Conservation (phyloP, 2,329 filamentous ascomycete genomes). For the Aplosporella prunicola region DNA sequence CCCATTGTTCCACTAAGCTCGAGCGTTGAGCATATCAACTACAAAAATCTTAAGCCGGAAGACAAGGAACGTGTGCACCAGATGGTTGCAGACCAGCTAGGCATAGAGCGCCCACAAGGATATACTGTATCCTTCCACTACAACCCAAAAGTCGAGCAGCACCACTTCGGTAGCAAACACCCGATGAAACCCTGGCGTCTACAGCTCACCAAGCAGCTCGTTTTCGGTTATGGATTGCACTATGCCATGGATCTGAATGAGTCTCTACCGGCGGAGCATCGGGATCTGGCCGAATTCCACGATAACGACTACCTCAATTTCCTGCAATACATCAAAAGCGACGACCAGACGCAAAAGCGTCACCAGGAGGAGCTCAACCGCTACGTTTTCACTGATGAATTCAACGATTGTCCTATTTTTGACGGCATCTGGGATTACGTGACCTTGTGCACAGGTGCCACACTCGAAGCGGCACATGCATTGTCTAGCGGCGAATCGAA, state of each 20-base stretch:
- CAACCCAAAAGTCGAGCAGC: slow-evolving; percentile 87
- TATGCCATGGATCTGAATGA: slow-evolving; percentile 94
- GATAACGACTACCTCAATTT: slow-evolving; percentile 86
- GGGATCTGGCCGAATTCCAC: slow-evolving; percentile 83
- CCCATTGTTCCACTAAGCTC: slow-evolving; percentile 4
- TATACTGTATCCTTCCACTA: slow-evolving; percentile 93
- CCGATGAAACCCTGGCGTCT: slow-evolving; percentile 99
- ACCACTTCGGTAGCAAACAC: slow-evolving; percentile 94
- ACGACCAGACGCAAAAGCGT: slow-evolving; percentile 12
- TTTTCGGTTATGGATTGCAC: slow-evolving; percentile 91
- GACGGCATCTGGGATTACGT: slow-evolving; percentile 94
- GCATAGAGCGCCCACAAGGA: slow-evolving; percentile 70
- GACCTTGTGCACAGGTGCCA: slow-evolving; percentile 83
- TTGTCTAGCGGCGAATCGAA: slow-evolving; percentile 79
- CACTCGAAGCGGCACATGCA: slow-evolving; percentile 82
- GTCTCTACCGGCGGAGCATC: slow-evolving; percentile 71
- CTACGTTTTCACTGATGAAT: slow-evolving; percentile 68
- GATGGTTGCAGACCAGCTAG: slow-evolving; percentile 48
- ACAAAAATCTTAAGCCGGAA: slow-evolving; percentile 7
- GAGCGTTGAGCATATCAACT: slow-evolving; percentile 6
- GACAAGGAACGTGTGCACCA: slow-evolving; percentile 36
- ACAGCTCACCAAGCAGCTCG: slow-evolving; percentile 87
- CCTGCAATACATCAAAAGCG: slow-evolving; percentile 45
- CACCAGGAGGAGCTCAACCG: slow-evolving; percentile 40
- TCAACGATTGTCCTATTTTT: slow-evolving; percentile 84